Conservation (phyloP, 2,329 filamentous ascomycete species). For the Dothistroma pini region DNA sequence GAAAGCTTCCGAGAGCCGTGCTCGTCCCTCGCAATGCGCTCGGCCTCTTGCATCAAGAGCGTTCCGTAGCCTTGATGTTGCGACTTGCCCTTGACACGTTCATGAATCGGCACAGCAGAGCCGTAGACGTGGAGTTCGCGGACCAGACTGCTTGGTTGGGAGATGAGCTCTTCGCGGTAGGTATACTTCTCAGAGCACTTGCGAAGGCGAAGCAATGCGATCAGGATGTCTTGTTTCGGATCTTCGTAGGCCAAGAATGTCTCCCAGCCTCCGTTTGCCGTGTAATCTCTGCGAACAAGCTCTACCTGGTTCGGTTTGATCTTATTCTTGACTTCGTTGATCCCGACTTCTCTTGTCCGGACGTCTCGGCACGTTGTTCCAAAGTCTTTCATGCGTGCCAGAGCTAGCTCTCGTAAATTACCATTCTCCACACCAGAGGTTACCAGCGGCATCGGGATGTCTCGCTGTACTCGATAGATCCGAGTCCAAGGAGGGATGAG, state of each 20-base stretch:
- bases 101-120: constrained; percentile 94
- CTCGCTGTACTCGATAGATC: constrained; percentile 96
- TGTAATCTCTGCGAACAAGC: constrained; percentile 88
- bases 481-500: constrained; percentile 96
- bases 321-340: constrained; percentile 99
- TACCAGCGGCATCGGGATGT: constrained; percentile 99
- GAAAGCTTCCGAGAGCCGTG: constrained; percentile 92
- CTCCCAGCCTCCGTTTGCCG: constrained; percentile 95
- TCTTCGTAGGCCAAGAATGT: constrained; percentile 98
- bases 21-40: constrained; percentile 89
- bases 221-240: constrained; percentile 95
- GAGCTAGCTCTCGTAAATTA: constrained; percentile 85
- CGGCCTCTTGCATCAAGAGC: constrained; percentile 94
- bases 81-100: constrained; percentile 91
- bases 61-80: constrained; percentile 98
- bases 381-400: constrained; percentile 99
- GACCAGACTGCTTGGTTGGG: constrained; percentile 86
- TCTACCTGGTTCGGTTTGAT: constrained; percentile 95
- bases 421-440: constrained; percentile 98
- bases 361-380: constrained; percentile 96
- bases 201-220: constrained; percentile 80
- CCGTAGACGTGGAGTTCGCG: constrained; percentile 96
- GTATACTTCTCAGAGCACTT: constrained; percentile 92
- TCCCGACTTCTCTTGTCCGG: constrained; percentile 90
- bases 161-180: constrained; percentile 79